Conservation (phyloP, 352 stramenopile species). For the Globisporangium mamillatum region DNA sequence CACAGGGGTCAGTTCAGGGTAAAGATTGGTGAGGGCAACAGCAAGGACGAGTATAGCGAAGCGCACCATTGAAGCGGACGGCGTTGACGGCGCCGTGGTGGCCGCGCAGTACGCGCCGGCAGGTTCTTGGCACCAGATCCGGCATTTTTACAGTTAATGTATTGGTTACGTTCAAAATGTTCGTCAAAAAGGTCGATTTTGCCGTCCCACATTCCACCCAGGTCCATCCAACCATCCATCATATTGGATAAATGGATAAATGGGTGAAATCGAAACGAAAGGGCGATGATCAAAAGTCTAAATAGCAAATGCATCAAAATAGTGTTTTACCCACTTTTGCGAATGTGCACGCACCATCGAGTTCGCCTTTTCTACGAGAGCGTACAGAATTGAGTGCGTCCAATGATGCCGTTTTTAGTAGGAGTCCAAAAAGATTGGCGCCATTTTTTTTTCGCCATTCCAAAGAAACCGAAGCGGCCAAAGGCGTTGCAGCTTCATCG, state of each 20-base stretch:
- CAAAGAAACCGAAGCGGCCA: neutral
- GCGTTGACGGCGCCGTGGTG: conserved; percentile 74
- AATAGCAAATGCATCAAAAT: too few species aligned
- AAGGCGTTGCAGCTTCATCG: neutral
- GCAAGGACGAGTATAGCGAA: neutral
- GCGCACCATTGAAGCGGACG: conserved; percentile 79
- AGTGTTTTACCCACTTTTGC: too few species aligned
- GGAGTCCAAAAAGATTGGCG: neutral
- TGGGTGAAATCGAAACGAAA: neutral
- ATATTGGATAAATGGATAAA: neutral
- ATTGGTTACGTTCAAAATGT: neutral
- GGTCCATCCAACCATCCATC: neutral
- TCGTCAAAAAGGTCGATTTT: too few species aligned
- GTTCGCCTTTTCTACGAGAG: too few species aligned
- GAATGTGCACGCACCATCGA: too few species aligned
- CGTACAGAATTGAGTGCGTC: too few species aligned
- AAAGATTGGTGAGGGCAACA: neutral
- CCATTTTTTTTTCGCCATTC: neutral
- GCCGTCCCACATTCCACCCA: too few species aligned
- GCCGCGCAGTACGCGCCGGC: conserved; percentile 53
- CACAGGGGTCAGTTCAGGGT: neutral
- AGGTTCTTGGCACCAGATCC: conserved; percentile 31
- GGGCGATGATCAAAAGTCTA: neutral
- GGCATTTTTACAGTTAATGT: neutral
- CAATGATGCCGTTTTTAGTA: too few species aligned